Base-by-base conservation (phyloP, 176 grass and related monocot genomes). In the Rhynchospora tenuis region DNA sequence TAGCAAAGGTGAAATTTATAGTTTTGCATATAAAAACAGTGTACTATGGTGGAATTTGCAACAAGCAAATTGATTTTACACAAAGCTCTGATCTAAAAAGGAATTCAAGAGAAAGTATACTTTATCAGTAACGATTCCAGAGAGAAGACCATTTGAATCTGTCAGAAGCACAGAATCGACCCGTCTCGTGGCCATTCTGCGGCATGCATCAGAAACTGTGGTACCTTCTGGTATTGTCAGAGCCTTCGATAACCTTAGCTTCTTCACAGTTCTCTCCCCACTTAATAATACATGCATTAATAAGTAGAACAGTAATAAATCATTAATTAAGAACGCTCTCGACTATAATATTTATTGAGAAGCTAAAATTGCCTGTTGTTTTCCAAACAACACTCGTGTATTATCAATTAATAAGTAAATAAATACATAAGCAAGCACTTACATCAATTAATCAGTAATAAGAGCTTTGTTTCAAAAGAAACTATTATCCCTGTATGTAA, bases 71-170 rank as follows among this genome's bases (percentile, higher is more conserved):
- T 48, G 4, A 22, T 71, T 73, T 73, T 48, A 48, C 42, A 73
- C 51, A 5, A 75, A 38, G 27, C n/a, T 23, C 12, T 59, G 13
- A 47, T 28, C 60, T 29, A 79, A 33, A 60, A 82, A 20, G 70
- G 44, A 7, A 16, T 33, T 27, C 38, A 48, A 38, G 17, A 69
- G 61, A 29, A 5, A 79, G 73, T 12, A 29, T 77, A 95, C 96
- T 89, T 99, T 95, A 62, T 99, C 96, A 8, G 96, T 99, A 52
- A 99, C 93, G 73, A 99, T 99, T 78, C 96, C 96, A 15, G 96
- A 99, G 19, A 99, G 96, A 89, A 99, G 93, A 23, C 96, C 96
- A 23, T 91, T 89, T 16, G 85, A 79, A 75, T 99, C 96, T 17
- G 96, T 99, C 62, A 99, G 89, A 72, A 99, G 89, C 74, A 99